These are phyloP conservation scores for Ceratobasidium sp. DNA, from an alignment of 1,284 basidiomycete genomes.

Conservation along the genomic window DNA sequence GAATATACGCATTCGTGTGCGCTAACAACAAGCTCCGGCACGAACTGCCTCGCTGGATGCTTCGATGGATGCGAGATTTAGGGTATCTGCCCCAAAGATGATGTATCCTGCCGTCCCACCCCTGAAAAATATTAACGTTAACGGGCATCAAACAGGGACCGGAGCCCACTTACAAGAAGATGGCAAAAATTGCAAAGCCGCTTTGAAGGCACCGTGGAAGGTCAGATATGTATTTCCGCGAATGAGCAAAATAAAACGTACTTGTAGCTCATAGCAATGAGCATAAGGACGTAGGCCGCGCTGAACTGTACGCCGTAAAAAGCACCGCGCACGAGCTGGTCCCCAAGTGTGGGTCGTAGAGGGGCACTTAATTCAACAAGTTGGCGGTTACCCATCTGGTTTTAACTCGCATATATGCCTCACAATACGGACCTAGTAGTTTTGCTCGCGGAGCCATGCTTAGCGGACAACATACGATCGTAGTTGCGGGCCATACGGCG, in stretches of 20 bases:
- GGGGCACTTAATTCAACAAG: no score
- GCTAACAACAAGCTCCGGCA: constrained; percentile 18
- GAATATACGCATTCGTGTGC: no score
- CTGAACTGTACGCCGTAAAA: constrained; percentile 42
- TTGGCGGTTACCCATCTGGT: no score
- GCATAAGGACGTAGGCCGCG: constrained; percentile 36
- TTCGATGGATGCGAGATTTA: not conserved
- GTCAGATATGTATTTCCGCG: not conserved
- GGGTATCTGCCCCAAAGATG: constrained; percentile 32
- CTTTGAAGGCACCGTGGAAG: not conserved
- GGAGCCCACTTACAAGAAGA: constrained; percentile 16
- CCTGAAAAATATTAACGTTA: not conserved
- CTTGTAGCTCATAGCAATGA: constrained; percentile 43
- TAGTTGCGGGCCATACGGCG: constrained; percentile 33
- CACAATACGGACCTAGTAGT: not conserved
- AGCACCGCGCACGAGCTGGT: constrained; percentile 26
- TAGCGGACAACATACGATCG: constrained; percentile 18
- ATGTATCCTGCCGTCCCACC: constrained; percentile 28
- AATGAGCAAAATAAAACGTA: not conserved
- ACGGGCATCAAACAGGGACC: not conserved
- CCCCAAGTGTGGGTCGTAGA: not conserved
- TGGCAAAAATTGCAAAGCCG: constrained; percentile 31
- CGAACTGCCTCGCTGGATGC: constrained; percentile 2
- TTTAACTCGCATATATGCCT: not conserved
- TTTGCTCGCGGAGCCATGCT: not conserved